Evolutionary conservation across 345 rosid species (phyloP).

Genomic region (Pistacia integerrima): DNA sequence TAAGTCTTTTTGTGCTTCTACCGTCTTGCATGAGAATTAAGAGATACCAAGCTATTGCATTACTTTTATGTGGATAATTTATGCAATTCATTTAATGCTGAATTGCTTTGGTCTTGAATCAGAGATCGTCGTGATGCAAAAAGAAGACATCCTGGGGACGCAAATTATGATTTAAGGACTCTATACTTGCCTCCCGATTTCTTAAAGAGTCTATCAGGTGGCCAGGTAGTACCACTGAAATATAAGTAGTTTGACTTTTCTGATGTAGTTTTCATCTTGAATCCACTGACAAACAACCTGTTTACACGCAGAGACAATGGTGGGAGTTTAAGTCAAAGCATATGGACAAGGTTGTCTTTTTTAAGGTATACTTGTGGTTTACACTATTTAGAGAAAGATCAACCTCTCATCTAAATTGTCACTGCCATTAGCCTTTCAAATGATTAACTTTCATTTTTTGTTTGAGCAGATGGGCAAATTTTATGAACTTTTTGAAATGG

Average conservation of each 20-base stretch:
- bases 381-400: not conserved
- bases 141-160: slow-evolving; percentile 70
- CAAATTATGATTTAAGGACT: slow-evolving; percentile 76
- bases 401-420: not conserved
- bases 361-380: slow-evolving; percentile 60
- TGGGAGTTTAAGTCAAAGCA: slow-evolving; percentile 98
- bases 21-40: slow-evolving; percentile 1
- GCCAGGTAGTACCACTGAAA: slow-evolving; percentile 61
- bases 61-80: not conserved
- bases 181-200: slow-evolving; percentile 88
- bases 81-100: slow-evolving; percentile 17
- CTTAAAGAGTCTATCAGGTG: slow-evolving; percentile 73
- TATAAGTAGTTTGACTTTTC: slow-evolving; percentile 15
- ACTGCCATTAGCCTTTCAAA: not conserved
- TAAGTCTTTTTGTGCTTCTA: not conserved
- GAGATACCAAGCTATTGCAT: not conserved
- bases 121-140: slow-evolving; percentile 73
- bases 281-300: slow-evolving; percentile 14
- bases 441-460: slow-evolving; percentile 13
- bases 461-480: slow-evolving; percentile 91
- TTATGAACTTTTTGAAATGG: slow-evolving; percentile 99
- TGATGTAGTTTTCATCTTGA: slow-evolving; percentile 15
- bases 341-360: slow-evolving; percentile 97
- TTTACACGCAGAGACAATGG: slow-evolving; percentile 83
- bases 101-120: slow-evolving; percentile 29